Conservation (phyloP, 768 basidiomycete species). For the Tricholoma terreum region DNA sequence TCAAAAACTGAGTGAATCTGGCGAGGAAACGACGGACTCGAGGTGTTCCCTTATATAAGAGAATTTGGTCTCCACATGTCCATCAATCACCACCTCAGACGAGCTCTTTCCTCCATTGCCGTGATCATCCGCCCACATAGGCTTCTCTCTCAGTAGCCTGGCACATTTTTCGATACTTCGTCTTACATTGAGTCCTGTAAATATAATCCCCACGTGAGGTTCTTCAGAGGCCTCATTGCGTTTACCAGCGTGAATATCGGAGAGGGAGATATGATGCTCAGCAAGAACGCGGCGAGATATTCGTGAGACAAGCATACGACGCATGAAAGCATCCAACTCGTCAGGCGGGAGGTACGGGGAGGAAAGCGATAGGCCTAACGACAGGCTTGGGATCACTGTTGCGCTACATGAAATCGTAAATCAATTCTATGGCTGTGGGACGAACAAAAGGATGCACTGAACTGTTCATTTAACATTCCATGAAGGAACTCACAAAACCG, state of each 20-base stretch:
- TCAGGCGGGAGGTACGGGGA: slow-evolving; percentile 78
- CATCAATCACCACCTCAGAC: slow-evolving; percentile 71
- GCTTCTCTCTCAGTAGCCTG: slow-evolving; percentile 48
- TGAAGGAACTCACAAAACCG: slow-evolving; percentile 73
- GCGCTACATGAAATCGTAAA: slow-evolving; percentile 40
- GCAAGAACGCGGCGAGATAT: slow-evolving; percentile 87
- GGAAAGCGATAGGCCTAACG: slow-evolving; percentile 80
- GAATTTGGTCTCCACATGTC: slow-evolving; percentile 67
- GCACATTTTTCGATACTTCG: slow-evolving; percentile 70
- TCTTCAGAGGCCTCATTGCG: slow-evolving; percentile 36
- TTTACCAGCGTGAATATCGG: slow-evolving; percentile 48
- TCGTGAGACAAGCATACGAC: slow-evolving; percentile 86
- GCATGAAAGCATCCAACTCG: slow-evolving; percentile 81
- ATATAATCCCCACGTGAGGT: slow-evolving; percentile 82
- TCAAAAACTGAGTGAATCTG: neutral
- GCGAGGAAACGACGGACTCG: slow-evolving; percentile 48
- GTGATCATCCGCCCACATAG: slow-evolving; percentile 41
- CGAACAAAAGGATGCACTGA: slow-evolving; percentile 22
- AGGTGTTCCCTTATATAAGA: slow-evolving; percentile 85
- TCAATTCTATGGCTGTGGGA: slow-evolving; percentile 5
- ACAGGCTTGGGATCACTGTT: slow-evolving; percentile 75
- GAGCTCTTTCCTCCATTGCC: slow-evolving; percentile 31
- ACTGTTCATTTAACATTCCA: slow-evolving; percentile 74
- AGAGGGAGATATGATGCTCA: slow-evolving; percentile 85
- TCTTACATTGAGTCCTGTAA: slow-evolving; percentile 68